Percentiles rank a stretch among this genome's conserved stretches.
These are phyloP conservation scores for Sclerotinia spermophila DNA, from an alignment of 2,329 filamentous ascomycete species.

Conservation along the genomic window DNA sequence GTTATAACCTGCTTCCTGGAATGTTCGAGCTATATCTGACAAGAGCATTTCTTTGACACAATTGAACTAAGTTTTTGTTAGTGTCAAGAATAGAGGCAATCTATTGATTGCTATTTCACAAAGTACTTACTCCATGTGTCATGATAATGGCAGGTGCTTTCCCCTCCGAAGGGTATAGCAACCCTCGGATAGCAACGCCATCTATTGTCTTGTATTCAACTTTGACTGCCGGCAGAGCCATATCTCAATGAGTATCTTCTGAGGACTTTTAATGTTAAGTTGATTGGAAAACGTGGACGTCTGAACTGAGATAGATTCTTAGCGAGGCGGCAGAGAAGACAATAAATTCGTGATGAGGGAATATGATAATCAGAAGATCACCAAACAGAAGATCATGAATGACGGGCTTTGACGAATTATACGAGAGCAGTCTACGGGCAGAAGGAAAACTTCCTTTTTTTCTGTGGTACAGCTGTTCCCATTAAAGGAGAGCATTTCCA, in stretches of 20 bases:
- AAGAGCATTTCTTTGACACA: conserved; percentile 24
- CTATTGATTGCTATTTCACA: background rate
- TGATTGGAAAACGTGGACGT: no score
- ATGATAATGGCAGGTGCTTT: background rate
- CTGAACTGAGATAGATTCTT: background rate
- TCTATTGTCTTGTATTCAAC: background rate
- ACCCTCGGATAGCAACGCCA: background rate
- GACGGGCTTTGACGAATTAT: background rate
- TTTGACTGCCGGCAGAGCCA: background rate
- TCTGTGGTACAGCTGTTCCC: background rate
- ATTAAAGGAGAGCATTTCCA: background rate
- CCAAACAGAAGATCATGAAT: background rate
- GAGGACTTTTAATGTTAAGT: background rate
- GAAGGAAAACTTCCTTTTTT: background rate
- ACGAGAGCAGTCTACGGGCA: background rate
- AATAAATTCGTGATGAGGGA: background rate
- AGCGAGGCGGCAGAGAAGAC: background rate
- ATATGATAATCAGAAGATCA: background rate
- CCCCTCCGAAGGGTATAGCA: background rate
- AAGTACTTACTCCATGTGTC: background rate
- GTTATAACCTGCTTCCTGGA: conserved; percentile 35
- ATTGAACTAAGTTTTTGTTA: conserved; percentile 21
- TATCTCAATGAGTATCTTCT: background rate
- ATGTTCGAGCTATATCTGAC: conserved; percentile 20
- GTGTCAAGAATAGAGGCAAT: background rate